These are phyloP conservation scores for Cryptococcus sp. DNA, from an alignment of 1,284 basidiomycete genomes.

Conservation along the genomic window DNA sequence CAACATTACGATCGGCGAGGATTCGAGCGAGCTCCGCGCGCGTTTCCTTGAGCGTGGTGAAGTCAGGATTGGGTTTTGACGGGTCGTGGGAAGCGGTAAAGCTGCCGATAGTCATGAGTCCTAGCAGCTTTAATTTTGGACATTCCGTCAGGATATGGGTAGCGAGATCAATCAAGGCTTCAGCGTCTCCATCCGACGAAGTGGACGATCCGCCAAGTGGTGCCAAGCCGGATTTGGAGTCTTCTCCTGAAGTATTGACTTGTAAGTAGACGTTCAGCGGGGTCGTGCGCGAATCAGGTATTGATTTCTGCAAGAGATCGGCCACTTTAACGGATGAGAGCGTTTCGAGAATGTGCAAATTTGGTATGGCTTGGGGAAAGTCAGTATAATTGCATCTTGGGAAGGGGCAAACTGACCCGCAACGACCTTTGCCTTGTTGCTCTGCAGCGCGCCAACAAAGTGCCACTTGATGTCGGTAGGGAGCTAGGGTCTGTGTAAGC, in stretches of 20 bases:
- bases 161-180: constrained; percentile 68
- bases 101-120: constrained; percentile 96
- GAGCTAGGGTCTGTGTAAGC: constrained; percentile 58
- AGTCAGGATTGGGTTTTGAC: constrained; percentile 77
- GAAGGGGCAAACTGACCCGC: constrained; percentile 62
- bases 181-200: background rate
- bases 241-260: constrained; percentile 92
- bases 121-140: constrained; percentile 71
- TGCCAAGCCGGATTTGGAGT: constrained; percentile 80
- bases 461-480: constrained; percentile 89
- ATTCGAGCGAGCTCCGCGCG: constrained; percentile 61
- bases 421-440: constrained; percentile 91
- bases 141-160: constrained; percentile 71
- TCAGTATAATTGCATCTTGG: background rate
- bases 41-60: constrained; percentile 68
- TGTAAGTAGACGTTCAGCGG: constrained; percentile 82
- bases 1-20: constrained; percentile 53
- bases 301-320: constrained; percentile 74
- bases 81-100: constrained; percentile 66
- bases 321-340: constrained; percentile 85
- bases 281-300: constrained; percentile 52
- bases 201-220: constrained; percentile 57
- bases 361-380: constrained; percentile 70
- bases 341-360: constrained; percentile 86
- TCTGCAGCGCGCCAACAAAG: constrained; percentile 92